Evolutionary conservation across 2,329 filamentous ascomycete genomes (phyloP).

Genomic region (Aspergillus awamori): DNA sequence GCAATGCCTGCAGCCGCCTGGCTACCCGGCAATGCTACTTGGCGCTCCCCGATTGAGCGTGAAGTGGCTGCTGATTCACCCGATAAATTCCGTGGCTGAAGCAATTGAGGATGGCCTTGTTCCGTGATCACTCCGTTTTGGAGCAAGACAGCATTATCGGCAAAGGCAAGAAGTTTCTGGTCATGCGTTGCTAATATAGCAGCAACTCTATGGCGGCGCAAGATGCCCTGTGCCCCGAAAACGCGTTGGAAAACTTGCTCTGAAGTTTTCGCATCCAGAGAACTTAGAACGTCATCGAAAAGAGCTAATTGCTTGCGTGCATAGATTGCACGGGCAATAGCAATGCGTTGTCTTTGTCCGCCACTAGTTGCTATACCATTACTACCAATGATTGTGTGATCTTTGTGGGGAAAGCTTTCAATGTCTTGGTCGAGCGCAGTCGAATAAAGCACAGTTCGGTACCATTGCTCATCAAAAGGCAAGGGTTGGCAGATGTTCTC

Average conservation of each 20-base stretch:
- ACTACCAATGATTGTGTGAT: slow-evolving; percentile 74
- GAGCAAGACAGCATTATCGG: not conserved
- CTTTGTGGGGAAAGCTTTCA: slow-evolving; percentile 71
- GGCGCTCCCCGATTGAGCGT: not conserved
- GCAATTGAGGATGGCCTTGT: not conserved
- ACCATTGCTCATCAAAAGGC: not conserved
- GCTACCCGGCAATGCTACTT: not conserved
- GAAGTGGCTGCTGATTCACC: not conserved
- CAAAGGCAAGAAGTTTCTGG: not conserved
- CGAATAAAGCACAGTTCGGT: not conserved
- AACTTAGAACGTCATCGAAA: not conserved
- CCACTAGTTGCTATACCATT: slow-evolving; percentile 56
- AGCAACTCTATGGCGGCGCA: not conserved
- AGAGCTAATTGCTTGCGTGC: not conserved
- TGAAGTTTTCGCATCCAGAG: not conserved
- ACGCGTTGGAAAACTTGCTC: not conserved
- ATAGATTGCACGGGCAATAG: slow-evolving; percentile 3
- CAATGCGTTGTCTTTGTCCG: not conserved
- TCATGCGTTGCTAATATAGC: not conserved
- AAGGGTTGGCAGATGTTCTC: not conserved
- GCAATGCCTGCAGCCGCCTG: not conserved
- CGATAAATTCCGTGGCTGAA: not conserved
- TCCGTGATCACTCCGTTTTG: not conserved
- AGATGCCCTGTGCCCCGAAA: not conserved
- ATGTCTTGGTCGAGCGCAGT: not conserved